Percentiles rank a stretch among this genome's conserved stretches.
These are phyloP conservation scores for Botrytis tulipae DNA, from an alignment of 2,329 filamentous ascomycete genomes.

Conservation along the genomic window DNA sequence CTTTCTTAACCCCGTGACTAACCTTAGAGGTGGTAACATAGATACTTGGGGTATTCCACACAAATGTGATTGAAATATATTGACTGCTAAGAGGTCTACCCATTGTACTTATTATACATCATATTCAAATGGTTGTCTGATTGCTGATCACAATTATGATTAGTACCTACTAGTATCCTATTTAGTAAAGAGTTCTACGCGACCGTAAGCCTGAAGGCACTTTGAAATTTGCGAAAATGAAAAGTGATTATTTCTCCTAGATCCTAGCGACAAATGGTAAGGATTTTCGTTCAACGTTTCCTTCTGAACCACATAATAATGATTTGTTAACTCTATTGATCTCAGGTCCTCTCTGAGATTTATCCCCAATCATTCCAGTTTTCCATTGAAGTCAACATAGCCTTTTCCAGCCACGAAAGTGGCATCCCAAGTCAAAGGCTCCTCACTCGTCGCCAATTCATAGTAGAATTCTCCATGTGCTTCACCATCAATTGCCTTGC, in stretches of 20 bases:
- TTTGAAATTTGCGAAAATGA: not conserved
- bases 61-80: not conserved
- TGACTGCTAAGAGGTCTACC: not conserved
- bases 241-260: not conserved
- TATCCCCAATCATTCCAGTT: not conserved
- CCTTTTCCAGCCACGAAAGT: constrained; percentile 44
- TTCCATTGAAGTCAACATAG: constrained; percentile 28
- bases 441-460: constrained; percentile 41
- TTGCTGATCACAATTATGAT: not conserved
- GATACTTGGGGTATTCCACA: not conserved
- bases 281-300: not conserved
- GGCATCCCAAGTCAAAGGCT: constrained; percentile 46
- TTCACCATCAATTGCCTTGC: constrained; percentile 40
- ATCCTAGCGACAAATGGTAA: not conserved
- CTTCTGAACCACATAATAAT: not conserved
- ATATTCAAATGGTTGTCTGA: not conserved
- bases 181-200: not conserved
- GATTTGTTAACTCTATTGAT: not conserved
- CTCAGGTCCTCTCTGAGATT: not conserved
- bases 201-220: not conserved
- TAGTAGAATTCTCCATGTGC: constrained; percentile 45
- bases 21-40: not conserved
- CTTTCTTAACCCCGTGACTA: too few relatives aligned
- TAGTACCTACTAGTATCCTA: not conserved
- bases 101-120: not conserved